Percentiles rank a stretch among this genome's conserved stretches.
phyloP scores from a whole-genome alignment of 2,329 filamentous ascomycete genomes.

The Fusarium longipes region DNA sequence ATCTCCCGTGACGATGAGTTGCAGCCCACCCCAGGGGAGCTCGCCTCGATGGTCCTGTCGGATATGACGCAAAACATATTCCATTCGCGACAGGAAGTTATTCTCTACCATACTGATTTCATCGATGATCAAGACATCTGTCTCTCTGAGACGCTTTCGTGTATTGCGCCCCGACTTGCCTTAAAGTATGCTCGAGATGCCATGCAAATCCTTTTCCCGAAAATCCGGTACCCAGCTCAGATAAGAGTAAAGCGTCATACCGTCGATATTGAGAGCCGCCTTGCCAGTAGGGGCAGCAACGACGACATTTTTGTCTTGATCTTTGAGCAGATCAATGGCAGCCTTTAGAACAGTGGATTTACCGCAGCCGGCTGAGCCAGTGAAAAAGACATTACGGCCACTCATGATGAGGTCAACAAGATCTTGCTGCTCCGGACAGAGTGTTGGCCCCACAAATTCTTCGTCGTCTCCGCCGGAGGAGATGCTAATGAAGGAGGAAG shows the following conservation, averaged over 20 bases:
- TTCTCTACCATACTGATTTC: conserved; percentile 75
- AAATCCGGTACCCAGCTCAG: conserved; percentile 63
- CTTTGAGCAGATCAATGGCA: conserved; percentile 28
- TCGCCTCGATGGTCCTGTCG: not conserved
- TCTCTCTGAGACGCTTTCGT: conserved; percentile 53
- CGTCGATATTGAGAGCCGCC: conserved; percentile 67
- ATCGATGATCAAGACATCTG: conserved; percentile 70
- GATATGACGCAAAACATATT: conserved; percentile 49
- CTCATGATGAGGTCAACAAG: conserved; percentile 58
- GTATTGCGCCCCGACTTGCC: conserved; percentile 5
- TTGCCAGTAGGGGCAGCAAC: conserved; percentile 70
- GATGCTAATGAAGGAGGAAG: not conserved
- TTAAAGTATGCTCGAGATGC: accelerated
- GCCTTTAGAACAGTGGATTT: conserved; percentile 46
- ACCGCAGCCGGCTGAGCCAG: conserved; percentile 66
- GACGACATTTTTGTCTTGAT: conserved; percentile 50
- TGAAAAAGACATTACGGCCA: conserved; percentile 71
- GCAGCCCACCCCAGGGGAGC: conserved; percentile 38
- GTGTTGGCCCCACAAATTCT: not conserved
- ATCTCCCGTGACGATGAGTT: conserved; percentile 54
- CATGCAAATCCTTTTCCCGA: conserved; percentile 35
- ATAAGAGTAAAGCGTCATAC: conserved; percentile 67
- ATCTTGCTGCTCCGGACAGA: conserved; percentile 42
- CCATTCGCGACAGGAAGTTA: conserved; percentile 46
- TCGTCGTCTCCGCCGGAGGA: not conserved